Conservation (phyloP, 2,329 filamentous ascomycete species). For the Fusarium sacchari region DNA sequence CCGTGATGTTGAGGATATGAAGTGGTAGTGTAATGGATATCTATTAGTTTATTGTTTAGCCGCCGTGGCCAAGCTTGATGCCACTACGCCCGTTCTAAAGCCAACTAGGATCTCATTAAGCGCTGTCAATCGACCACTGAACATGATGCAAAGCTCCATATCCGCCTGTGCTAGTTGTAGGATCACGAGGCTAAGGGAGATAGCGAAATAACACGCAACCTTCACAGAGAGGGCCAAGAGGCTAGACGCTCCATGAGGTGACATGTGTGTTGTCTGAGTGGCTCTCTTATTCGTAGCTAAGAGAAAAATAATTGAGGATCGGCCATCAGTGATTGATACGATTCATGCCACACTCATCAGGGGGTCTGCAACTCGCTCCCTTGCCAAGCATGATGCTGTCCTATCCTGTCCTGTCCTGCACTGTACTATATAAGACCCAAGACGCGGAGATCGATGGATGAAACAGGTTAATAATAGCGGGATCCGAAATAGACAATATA, state of each 20-base stretch:
- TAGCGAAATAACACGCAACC: not conserved
- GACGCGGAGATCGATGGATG: not conserved
- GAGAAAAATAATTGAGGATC: not conserved
- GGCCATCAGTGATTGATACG: not conserved
- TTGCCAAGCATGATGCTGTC: not conserved
- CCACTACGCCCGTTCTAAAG: constrained; percentile 5
- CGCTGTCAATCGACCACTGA: not conserved
- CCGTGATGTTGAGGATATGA: not conserved
- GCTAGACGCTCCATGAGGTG: not conserved
- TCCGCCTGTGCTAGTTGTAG: not conserved
- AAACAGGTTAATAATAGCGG: not conserved
- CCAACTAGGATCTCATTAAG: not conserved
- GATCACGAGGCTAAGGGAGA: not conserved
- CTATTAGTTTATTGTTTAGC: not conserved
- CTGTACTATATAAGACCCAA: not conserved
- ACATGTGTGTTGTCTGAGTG: not conserved
- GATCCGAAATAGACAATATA: not conserved
- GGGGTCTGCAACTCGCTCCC: not conserved
- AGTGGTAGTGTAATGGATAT: not conserved
- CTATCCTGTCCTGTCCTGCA: no score
- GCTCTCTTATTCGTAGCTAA: not conserved
- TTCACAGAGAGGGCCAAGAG: not conserved
- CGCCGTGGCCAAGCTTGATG: not conserved
- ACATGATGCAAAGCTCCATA: not conserved
- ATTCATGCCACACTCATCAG: not conserved